Conservation (phyloP, 257 asterid genomes). For the Galeopsis tetrahit region DNA sequence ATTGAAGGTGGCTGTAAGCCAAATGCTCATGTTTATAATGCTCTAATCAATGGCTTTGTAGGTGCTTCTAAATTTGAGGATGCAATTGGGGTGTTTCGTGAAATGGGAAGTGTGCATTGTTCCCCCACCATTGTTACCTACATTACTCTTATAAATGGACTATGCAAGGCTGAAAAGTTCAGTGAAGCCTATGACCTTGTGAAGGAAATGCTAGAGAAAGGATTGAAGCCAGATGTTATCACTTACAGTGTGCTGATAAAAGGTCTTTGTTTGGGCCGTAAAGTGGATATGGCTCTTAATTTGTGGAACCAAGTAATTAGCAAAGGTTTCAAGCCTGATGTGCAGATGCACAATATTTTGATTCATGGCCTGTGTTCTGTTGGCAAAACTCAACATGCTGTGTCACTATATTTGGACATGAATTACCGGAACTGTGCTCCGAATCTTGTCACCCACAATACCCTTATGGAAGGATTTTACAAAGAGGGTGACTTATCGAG, state of each 20-base stretch:
- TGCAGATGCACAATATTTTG: constrained; percentile 84
- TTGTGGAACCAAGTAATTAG: constrained; percentile 63
- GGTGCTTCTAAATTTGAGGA: constrained; percentile 65
- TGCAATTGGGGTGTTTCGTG: constrained; percentile 55
- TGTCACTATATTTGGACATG: constrained; percentile 72
- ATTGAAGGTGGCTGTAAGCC: constrained; percentile 57
- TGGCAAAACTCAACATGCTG: constrained; percentile 59
- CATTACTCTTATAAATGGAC: constrained; percentile 74
- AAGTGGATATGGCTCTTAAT: constrained; percentile 67
- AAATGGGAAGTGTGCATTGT: constrained; percentile 57
- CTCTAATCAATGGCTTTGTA: constrained; percentile 69
- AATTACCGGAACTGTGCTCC: constrained; percentile 58
- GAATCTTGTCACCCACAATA: constrained; percentile 78
- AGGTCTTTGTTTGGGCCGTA: constrained; percentile 73
- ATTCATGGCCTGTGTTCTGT: constrained; percentile 90
- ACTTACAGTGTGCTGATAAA: constrained; percentile 76
- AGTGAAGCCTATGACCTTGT: constrained; percentile 68
- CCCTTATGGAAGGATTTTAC: constrained; percentile 92
- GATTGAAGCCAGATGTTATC: constrained; percentile 64
- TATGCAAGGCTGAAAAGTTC: constrained; percentile 72
- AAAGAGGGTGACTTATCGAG: constrained; percentile 64
- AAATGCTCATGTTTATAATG: constrained; percentile 69
- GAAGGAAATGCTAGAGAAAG: constrained; percentile 78
- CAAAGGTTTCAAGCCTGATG: constrained; percentile 76
- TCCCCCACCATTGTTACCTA: constrained; percentile 72